Percentiles rank a stretch among this genome's conserved stretches.
Evolutionary conservation across 495 filamentous ascomycete genomes (phyloP).

Genomic region (Barbatosphaeria neglecta): DNA sequence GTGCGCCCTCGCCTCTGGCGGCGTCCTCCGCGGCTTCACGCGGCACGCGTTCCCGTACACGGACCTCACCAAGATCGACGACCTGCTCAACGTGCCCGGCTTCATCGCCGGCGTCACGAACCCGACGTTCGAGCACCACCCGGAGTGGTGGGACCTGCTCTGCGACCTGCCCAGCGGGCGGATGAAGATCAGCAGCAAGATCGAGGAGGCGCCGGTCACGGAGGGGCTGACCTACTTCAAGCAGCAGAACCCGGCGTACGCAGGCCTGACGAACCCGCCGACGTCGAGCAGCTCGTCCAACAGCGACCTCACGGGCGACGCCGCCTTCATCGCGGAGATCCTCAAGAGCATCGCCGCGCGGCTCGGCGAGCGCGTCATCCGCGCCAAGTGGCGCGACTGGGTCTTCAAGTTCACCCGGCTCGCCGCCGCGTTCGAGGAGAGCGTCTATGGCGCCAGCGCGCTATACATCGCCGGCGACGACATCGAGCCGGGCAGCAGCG

Average conservation of each 20-base stretch:
- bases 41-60: slow-evolving; percentile 98
- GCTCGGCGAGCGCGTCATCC: slow-evolving; percentile 80
- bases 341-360: slow-evolving; percentile 70
- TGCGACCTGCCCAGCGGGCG: slow-evolving; percentile 87
- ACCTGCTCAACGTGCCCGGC: slow-evolving; percentile 86
- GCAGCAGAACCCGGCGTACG: slow-evolving; percentile 55
- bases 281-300: slow-evolving; percentile 27
- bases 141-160: slow-evolving; percentile 96
- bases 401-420: slow-evolving; percentile 83
- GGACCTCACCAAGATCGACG: slow-evolving; percentile 94
- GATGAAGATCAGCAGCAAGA: slow-evolving; percentile 81
- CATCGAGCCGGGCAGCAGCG: slow-evolving; percentile 42
- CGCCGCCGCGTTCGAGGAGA: slow-evolving; percentile 88
- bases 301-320: slow-evolving; percentile 74
- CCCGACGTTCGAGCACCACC: slow-evolving; percentile 85
- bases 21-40: slow-evolving; percentile 86
- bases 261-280: slow-evolving; percentile 28
- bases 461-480: slow-evolving; percentile 77
- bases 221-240: slow-evolving; percentile 79
- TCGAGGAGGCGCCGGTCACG: slow-evolving; percentile 64
- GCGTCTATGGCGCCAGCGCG: slow-evolving; percentile 80
- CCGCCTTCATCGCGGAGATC: slow-evolving; percentile 78
- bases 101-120: slow-evolving; percentile 99
- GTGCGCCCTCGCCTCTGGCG: slow-evolving; percentile 88
- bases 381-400: slow-evolving; percentile 84